Evolutionary conservation across 768 basidiomycete species (phyloP).

Genomic region (Megacollybia marginata): DNA sequence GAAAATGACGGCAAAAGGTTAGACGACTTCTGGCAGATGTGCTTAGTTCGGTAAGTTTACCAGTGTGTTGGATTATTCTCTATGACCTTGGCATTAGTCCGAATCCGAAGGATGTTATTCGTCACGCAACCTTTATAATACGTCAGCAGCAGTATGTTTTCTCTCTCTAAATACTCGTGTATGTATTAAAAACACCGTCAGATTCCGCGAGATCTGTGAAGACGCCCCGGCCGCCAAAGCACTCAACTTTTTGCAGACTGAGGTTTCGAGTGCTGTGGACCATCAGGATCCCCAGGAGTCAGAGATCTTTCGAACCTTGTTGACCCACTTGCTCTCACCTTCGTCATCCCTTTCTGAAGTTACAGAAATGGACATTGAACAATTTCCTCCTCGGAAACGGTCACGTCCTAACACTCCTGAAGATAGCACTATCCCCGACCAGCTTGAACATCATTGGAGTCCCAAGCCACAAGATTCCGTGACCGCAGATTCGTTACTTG

Average conservation of each 20-base stretch:
- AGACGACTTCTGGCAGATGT: slow-evolving; percentile 79
- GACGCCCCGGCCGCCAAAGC: slow-evolving; percentile 54
- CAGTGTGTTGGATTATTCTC: neutral
- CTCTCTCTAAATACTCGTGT: neutral
- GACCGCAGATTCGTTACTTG: slow-evolving; percentile 9
- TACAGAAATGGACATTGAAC: slow-evolving; percentile 9
- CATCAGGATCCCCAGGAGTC: slow-evolving; percentile 58
- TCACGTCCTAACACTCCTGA: slow-evolving; percentile 36
- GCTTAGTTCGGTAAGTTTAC: slow-evolving; percentile 46
- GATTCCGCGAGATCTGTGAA: slow-evolving; percentile 81
- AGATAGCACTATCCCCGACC: slow-evolving; percentile 7
- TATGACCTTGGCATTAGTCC: slow-evolving; percentile 33
- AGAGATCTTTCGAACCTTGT: slow-evolving; percentile 53
- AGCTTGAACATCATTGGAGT: slow-evolving; percentile 35
- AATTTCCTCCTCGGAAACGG: slow-evolving; percentile 35
- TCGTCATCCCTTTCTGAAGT: neutral
- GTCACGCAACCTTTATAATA: slow-evolving; percentile 55
- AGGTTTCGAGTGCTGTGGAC: slow-evolving; percentile 67
- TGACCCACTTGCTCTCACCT: slow-evolving; percentile 54
- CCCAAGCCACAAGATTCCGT: slow-evolving; percentile 21
- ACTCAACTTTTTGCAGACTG: slow-evolving; percentile 61
- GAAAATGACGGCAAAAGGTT: slow-evolving; percentile 38
- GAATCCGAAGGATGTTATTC: slow-evolving; percentile 53
- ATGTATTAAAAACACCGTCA: slow-evolving; percentile 15
- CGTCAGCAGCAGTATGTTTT: slow-evolving; percentile 63